Percentiles rank a stretch among this genome's conserved stretches.
Evolutionary conservation across 2,329 filamentous ascomycete species (phyloP).

Genomic region (Elsinoe arachidis): DNA sequence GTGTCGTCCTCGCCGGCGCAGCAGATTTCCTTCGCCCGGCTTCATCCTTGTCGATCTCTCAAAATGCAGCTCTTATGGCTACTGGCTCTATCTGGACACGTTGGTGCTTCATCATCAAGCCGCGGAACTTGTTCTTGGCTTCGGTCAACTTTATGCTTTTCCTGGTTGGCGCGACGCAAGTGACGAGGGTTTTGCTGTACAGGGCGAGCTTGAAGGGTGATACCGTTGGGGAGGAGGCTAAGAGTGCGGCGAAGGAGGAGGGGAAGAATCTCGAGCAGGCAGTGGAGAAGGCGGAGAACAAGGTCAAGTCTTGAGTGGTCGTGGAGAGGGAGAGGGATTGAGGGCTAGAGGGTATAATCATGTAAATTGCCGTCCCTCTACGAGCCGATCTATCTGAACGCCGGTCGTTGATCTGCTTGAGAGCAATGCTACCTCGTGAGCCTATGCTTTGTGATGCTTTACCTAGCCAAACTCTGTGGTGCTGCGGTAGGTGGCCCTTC

Average conservation of each 20-base stretch:
- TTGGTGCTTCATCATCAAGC: slow-evolving; percentile 97
- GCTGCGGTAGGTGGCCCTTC: slow-evolving; percentile 48
- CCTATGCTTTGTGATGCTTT: slow-evolving; percentile 12
- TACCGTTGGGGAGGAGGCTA: slow-evolving; percentile 32
- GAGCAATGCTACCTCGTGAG: background rate
- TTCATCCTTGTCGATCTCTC: slow-evolving; percentile 84
- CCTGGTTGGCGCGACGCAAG: slow-evolving; percentile 74
- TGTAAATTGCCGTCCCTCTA: slow-evolving; percentile 10
- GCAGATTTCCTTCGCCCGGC: slow-evolving; percentile 86
- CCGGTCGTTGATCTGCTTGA: slow-evolving; percentile 5
- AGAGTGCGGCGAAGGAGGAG: slow-evolving; percentile 33
- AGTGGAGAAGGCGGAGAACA: slow-evolving; percentile 31
- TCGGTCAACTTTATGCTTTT: slow-evolving; percentile 98
- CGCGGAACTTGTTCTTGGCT: slow-evolving; percentile 83
- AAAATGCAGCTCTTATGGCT: slow-evolving; percentile 81
- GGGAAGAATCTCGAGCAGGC: slow-evolving; percentile 26
- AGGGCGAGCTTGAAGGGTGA: slow-evolving; percentile 51
- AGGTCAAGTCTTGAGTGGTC: slow-evolving; percentile 19
- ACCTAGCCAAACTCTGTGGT: slow-evolving; percentile 33
- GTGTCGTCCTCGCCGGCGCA: slow-evolving; percentile 81
- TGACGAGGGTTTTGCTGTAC: slow-evolving; percentile 64
- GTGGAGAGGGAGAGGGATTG: background rate
- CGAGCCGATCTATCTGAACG: slow-evolving; percentile 2
- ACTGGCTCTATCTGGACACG: slow-evolving; percentile 97
- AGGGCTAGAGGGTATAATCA: slow-evolving; percentile 1